Evolutionary conservation across 306 rosid genomes (phyloP).

Genomic region (Styphnolobium japonicum): DNA sequence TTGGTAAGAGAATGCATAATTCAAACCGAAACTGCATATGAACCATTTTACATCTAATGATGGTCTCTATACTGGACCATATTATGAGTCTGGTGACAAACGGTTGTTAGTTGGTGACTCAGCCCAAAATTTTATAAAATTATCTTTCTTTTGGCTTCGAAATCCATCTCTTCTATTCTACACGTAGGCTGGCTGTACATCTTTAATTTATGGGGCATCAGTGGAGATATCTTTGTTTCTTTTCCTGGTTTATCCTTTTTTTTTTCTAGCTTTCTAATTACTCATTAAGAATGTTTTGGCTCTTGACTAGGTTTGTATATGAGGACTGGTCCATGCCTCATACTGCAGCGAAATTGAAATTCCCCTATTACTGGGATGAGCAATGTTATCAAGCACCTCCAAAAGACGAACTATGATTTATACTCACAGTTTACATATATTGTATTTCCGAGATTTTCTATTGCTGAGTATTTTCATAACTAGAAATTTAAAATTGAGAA

Average conservation of each 20-base stretch:
- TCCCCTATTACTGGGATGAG: conserved; percentile 84
- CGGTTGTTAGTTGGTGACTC: neutral
- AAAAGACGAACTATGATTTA: conserved; percentile 68
- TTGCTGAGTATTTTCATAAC: conserved; percentile 6
- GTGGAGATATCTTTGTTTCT: conserved; percentile 8
- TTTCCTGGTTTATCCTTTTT: neutral
- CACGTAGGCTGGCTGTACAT: neutral
- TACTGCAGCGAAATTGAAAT: conserved; percentile 75
- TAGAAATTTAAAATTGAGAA: neutral
- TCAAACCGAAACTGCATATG: neutral
- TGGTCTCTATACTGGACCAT: neutral
- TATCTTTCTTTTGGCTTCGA: neutral
- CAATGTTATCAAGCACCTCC: conserved; percentile 51
- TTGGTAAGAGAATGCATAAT: neutral
- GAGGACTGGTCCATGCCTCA: conserved; percentile 91
- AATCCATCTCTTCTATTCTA: neutral
- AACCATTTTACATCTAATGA: neutral
- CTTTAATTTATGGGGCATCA: neutral
- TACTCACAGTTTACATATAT: neutral
- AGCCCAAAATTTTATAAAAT: neutral
- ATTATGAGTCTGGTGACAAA: neutral
- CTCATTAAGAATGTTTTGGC: conserved; percentile 25
- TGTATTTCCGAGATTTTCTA: neutral
- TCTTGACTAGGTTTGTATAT: conserved; percentile 64
- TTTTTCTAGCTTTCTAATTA: neutral